Evolutionary conservation across 805 yeast species (phyloP), one percentile per base, ranked within the genome.

Genomic region (Candida boleticola): DNA sequence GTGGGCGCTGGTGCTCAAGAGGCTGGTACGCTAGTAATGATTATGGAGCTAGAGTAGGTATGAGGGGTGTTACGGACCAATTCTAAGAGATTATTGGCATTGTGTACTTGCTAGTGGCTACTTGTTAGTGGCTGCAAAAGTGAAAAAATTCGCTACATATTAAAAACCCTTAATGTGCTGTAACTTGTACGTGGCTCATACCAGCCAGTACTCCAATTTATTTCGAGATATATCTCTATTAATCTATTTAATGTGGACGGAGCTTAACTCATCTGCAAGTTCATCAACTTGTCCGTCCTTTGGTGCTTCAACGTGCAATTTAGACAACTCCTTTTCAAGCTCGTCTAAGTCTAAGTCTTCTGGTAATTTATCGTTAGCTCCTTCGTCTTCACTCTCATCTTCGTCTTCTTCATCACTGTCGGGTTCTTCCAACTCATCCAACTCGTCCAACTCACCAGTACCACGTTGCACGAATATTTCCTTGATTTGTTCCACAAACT

Each of bases 391-490:
- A 13, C 69, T 79, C 3, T 71, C 82, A 4, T 73, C 82, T 3
- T 77, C 84, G 18, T 81, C 87, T 42, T 81, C 88, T 41, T 80
- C 88, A 19, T 79, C 86, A 37, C 80, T 79, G 48, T 80, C 80
- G 27, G 77, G 70, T 62, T 89, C 97, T 69, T 92, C 99, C 67
- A 93, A 77, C 53, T 93, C 99, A 54, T 92, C 98, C 38, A 93
- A 74, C 59, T 93, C 99, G 55, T 92, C 96, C 26, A 93, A 69
- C 60, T 85, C 92, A 47, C 95, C 96, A 43, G 69, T 64, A 0
- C 90, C 93, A 56, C 89, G 79, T 30, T 73, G 76, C 43, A 78
- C 86, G 52, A 92, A 89, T 14, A 82, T 61, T 17, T 71, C 78
- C 37, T 63, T 73, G 49, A 92, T 78, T 40, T 68, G 63, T 41